Evolutionary conservation across 1,284 basidiomycete species (phyloP), one percentile per base, ranked within the genome.

Genomic region (Leccinum angustisporum): DNA sequence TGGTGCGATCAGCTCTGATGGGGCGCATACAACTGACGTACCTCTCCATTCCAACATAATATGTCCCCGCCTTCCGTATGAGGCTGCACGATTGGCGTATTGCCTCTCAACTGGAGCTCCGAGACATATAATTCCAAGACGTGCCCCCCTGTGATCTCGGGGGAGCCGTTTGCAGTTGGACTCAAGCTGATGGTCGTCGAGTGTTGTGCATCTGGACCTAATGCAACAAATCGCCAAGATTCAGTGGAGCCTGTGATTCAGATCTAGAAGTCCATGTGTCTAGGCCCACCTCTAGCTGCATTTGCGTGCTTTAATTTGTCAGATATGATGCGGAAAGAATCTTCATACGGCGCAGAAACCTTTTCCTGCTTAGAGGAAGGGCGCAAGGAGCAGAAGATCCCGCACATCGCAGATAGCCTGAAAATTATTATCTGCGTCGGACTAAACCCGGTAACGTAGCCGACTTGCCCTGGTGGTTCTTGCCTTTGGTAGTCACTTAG

Each of bases 11-110:
- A 54, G 50, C 33, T 51, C 18, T 7, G 34, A 34, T 50, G 25
- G 31, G 21, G 21, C 43, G 36, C 13, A 31, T 25, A 48, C 5
- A 10, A 56, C 38, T 36, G 33, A 77, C 81, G 65, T 67, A 90
- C 92, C 81, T 97, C 94, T 62, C 94, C 94, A 72, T 97, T 97
- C 92, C 92, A 96, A 66, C 91, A 95, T 18, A 97, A 75, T 2
- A 93, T 74, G 64, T 90, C 84, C 4, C 83, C 86, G 13, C 76
- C 75, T 33, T 74, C 67, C 13, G 75, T 73, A 58, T 95, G 87
- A n/a, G 95, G 95, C 71, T 97, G 95, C 0, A 81, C 71, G 2
- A 93, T 78, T 1, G 82, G 78, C 9, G 67, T 63, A 8, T 81
- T 73, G 0, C 95, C 95, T 65, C 95, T 80, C 48, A 97, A 77